A percentile compares a stretch with the other conserved stretches of the same genome.
Conservation (phyloP, 257 asterid genomes). For the Salvia rosmarinus region DNA sequence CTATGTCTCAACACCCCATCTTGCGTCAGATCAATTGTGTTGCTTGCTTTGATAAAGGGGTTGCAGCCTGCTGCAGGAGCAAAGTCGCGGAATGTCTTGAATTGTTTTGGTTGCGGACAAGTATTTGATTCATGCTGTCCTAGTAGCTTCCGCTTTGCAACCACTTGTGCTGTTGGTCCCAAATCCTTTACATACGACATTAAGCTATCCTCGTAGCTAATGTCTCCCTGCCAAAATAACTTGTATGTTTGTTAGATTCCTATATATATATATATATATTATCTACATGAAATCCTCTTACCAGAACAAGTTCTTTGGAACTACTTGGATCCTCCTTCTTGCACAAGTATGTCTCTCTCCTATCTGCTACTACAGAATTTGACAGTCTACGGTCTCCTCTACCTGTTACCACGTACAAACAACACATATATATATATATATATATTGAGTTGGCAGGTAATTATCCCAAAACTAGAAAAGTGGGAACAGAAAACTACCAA, state of each 20-base stretch:
- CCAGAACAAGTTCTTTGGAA: conserved; percentile 41
- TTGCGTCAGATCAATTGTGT: conserved; percentile 29
- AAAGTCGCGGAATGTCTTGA: conserved; percentile 43
- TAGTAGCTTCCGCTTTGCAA: conserved; percentile 59
- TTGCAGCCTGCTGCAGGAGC: conserved; percentile 24
- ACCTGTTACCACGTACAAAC: conserved; percentile 35
- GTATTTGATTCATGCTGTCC: conserved; percentile 23
- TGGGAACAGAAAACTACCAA: neutral
- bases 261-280: neutral
- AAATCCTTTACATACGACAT: conserved; percentile 57
- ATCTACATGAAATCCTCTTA: conserved; percentile 29
- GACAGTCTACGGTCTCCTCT: conserved; percentile 30
- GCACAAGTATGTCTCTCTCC: conserved; percentile 46
- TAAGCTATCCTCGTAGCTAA: conserved; percentile 64
- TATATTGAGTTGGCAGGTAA: neutral
- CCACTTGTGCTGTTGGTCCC: conserved; percentile 67
- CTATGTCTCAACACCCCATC: conserved; percentile 30
- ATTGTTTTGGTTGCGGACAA: neutral
- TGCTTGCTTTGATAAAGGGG: conserved; percentile 32
- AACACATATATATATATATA: too few species aligned
- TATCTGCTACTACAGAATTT: conserved; percentile 37
- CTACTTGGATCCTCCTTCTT: conserved; percentile 17
- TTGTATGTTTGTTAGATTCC: neutral
- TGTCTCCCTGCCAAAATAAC: conserved; percentile 34
- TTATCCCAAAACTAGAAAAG: neutral